phyloP scores from a whole-genome alignment of 1,284 basidiomycete genomes.

The Xerocomus amazonicus region DNA sequence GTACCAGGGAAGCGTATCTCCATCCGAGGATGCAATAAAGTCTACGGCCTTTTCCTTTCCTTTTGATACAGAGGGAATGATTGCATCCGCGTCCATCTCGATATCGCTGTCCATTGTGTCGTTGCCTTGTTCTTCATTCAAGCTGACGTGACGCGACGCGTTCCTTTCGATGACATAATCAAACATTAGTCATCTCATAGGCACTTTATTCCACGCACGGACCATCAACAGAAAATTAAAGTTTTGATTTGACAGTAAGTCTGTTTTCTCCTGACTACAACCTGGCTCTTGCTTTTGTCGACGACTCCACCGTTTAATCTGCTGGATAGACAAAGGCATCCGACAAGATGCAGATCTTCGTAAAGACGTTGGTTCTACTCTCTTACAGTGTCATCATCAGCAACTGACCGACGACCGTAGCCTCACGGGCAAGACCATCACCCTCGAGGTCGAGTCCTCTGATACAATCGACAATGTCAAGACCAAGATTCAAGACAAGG shows the following conservation, averaged over 20 bases:
- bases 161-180: constrained; percentile 10
- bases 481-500: constrained; percentile 95
- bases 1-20: constrained; percentile 74
- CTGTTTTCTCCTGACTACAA: constrained; percentile 16
- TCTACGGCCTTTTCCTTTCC: constrained; percentile 66
- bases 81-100: constrained; percentile 45
- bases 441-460: constrained; percentile 28
- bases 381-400: background rate
- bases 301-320: constrained; percentile 83
- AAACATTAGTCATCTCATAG: constrained; percentile 14
- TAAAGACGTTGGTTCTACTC: constrained; percentile 72
- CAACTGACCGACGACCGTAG: constrained; percentile 37
- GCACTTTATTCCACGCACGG: constrained; percentile 38
- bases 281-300: constrained; percentile 65
- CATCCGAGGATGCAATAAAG: constrained; percentile 39
- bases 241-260: constrained; percentile 25
- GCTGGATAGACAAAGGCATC: constrained; percentile 82
- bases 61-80: constrained; percentile 38
- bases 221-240: constrained; percentile 40
- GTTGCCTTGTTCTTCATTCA: background rate
- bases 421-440: constrained; percentile 78
- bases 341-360: constrained; percentile 88
- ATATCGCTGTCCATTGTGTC: constrained; percentile 54
- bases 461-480: constrained; percentile 96
- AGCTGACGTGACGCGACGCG: constrained; percentile 27